These are phyloP conservation scores for Candida khao-thaluensis DNA, from an alignment of 805 yeast genomes.

Conservation along the genomic window DNA sequence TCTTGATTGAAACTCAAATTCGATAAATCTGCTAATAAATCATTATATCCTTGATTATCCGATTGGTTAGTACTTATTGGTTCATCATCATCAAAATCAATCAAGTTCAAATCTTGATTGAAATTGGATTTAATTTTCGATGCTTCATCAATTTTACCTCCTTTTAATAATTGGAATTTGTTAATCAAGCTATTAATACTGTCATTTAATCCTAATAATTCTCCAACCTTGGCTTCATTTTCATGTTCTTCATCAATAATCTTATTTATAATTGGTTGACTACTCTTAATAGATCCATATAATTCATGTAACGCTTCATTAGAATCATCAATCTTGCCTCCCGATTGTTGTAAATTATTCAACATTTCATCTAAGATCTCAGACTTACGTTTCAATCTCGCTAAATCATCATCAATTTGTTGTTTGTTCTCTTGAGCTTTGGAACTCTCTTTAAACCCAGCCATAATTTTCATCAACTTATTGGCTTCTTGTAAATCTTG, in stretches of 20 bases:
- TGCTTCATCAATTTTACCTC: slow-evolving; percentile 63
- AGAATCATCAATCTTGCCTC: slow-evolving; percentile 39
- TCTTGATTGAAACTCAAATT: slow-evolving; percentile 49
- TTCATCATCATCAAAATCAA: slow-evolving; percentile 42
- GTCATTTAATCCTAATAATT: slow-evolving; percentile 70
- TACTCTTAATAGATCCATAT: slow-evolving; percentile 70
- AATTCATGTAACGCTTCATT: slow-evolving; percentile 81
- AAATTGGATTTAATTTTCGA: slow-evolving; percentile 39
- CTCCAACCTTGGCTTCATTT: slow-evolving; percentile 63
- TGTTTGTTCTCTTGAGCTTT: slow-evolving; percentile 65
- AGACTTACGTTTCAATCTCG: slow-evolving; percentile 79
- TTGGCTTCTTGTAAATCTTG: slow-evolving; percentile 95
- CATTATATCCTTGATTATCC: slow-evolving; percentile 52
- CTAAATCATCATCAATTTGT: slow-evolving; percentile 79
- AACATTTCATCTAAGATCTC: slow-evolving; percentile 89
- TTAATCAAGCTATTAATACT: slow-evolving; percentile 65
- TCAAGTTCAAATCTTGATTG: slow-evolving; percentile 36
- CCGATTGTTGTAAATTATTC: slow-evolving; percentile 42
- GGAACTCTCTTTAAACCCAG: slow-evolving; percentile 90
- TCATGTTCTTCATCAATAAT: slow-evolving; percentile 76
- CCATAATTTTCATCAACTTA: slow-evolving; percentile 95
- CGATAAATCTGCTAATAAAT: slow-evolving; percentile 70
- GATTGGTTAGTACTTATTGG: slow-evolving; percentile 32
- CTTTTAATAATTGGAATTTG: slow-evolving; percentile 63
- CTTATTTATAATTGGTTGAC: slow-evolving; percentile 84